Percentiles rank a stretch among this genome's conserved stretches.
These are phyloP conservation scores for Amanita rubescens DNA, from an alignment of 768 basidiomycete genomes.

Conservation along the genomic window DNA sequence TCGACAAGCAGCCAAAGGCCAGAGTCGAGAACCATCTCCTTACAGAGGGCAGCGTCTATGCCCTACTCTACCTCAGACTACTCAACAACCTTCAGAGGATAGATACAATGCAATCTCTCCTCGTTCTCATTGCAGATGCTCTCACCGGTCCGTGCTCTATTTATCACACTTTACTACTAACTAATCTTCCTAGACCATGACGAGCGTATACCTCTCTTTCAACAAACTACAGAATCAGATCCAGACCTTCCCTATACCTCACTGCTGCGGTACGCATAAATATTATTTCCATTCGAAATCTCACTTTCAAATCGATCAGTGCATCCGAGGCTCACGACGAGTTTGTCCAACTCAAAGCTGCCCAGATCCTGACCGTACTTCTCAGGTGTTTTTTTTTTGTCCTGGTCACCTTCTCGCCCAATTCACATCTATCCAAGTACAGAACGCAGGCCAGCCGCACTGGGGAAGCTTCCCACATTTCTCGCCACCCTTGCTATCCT, in stretches of 20 bases:
- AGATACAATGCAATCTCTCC: slow-evolving; percentile 82
- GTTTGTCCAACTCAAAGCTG: slow-evolving; percentile 87
- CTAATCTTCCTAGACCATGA: slow-evolving; percentile 92
- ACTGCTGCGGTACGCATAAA: slow-evolving; percentile 52
- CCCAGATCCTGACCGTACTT: slow-evolving; percentile 82
- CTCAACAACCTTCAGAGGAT: slow-evolving; percentile 78
- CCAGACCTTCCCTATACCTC: slow-evolving; percentile 77
- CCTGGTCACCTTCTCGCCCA: not conserved
- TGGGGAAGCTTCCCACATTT: slow-evolving; percentile 44
- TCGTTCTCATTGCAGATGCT: slow-evolving; percentile 86
- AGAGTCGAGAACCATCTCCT: slow-evolving; percentile 72
- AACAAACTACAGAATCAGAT: slow-evolving; percentile 51
- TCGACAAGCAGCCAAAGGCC: slow-evolving; percentile 72
- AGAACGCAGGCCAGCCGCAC: not conserved
- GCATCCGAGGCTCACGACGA: slow-evolving; percentile 84
- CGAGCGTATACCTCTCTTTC: slow-evolving; percentile 75
- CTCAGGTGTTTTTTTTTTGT: slow-evolving; percentile 52
- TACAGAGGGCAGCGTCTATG: slow-evolving; percentile 79
- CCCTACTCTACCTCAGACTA: slow-evolving; percentile 81
- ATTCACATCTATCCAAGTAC: slow-evolving; percentile 3
- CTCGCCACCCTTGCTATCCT: slow-evolving; percentile 51
- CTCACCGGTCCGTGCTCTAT: slow-evolving; percentile 50
- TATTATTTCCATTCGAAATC: not conserved
- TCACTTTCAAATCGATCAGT: slow-evolving; percentile 28
- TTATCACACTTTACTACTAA: not conserved